These are phyloP conservation scores for Sphagnum tenellum DNA, from an alignment of 225 moss, liverwort and hornwort species.

Conservation along the genomic window DNA sequence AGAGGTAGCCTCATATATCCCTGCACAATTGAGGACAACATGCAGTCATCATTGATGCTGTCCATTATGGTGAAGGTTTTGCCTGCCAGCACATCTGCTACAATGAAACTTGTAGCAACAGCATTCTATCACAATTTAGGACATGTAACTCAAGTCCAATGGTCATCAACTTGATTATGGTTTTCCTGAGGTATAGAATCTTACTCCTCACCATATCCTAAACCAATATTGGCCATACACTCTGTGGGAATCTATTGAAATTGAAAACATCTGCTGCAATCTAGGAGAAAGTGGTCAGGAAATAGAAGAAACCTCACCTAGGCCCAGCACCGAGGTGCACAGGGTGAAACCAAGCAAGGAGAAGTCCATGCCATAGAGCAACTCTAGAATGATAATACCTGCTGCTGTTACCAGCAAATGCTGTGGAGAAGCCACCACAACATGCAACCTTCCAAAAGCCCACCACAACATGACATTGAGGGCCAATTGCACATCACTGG, in stretches of 20 bases:
- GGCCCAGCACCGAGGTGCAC: slow-evolving; percentile 73
- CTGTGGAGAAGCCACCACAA: slow-evolving; percentile 77
- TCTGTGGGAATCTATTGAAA: no score
- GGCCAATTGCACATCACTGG: no score
- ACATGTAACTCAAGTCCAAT: no score
- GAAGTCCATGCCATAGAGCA: slow-evolving; percentile 83
- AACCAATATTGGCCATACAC: no score
- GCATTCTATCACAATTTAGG: no score
- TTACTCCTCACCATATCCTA: no score
- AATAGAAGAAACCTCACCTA: slow-evolving; percentile 36
- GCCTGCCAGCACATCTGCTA: neutral
- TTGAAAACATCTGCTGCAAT: no score
- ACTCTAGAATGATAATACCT: slow-evolving; percentile 75
- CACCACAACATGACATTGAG: slow-evolving; percentile 2
- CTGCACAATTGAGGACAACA: slow-evolving; percentile 21
- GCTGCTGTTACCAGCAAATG: slow-evolving; percentile 70
- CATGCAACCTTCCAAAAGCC: slow-evolving; percentile 54
- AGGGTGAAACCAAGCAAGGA: slow-evolving; percentile 77
- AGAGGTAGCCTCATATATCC: slow-evolving; percentile 79
- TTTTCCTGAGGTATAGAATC: no score
- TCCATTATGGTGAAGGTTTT: neutral
- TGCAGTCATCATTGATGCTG: neutral
- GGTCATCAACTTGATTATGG: no score
- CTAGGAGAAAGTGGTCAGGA: neutral
- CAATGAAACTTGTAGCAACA: no score